phyloP scores from a whole-genome alignment of 2,329 filamentous ascomycete species.

The Graphilbum fragrans region DNA sequence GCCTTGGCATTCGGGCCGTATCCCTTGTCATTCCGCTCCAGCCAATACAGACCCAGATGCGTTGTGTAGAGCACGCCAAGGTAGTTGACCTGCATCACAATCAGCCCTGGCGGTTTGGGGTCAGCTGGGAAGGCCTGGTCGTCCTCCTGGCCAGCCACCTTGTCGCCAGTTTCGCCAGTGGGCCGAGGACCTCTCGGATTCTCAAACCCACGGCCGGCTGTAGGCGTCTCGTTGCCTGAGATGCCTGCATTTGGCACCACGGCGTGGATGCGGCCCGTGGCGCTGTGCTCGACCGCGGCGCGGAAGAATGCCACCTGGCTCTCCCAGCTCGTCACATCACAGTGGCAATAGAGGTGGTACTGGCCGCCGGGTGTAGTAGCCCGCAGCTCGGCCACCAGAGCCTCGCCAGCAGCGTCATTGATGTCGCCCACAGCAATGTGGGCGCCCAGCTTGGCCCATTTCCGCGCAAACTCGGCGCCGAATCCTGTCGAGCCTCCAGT shows the following conservation, averaged over 20 bases:
- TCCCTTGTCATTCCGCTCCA: conserved; percentile 30
- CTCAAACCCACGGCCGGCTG: conserved; percentile 27
- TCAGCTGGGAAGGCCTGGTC: conserved; percentile 13
- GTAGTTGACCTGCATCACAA: conserved; percentile 48
- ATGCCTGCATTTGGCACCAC: conserved; percentile 58
- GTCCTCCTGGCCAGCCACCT: not conserved
- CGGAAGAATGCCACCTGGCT: conserved; percentile 52
- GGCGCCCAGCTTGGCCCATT: conserved; percentile 42
- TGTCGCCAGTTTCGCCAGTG: not conserved
- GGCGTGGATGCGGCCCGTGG: conserved; percentile 42
- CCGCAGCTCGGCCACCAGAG: conserved; percentile 39
- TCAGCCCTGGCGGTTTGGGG: conserved; percentile 32
- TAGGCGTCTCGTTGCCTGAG: conserved; percentile 20
- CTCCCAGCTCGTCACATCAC: conserved; percentile 53
- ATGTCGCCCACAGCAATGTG: conserved; percentile 54
- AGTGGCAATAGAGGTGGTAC: conserved; percentile 43
- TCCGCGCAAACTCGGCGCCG: conserved; percentile 37
- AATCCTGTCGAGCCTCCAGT: conserved; percentile 53
- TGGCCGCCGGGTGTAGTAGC: conserved; percentile 26
- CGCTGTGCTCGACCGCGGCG: conserved; percentile 39
- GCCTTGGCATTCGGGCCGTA: conserved; percentile 4
- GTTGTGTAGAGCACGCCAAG: conserved; percentile 51
- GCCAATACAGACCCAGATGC: conserved; percentile 49
- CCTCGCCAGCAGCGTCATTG: conserved; percentile 38
- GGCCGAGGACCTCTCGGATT: too few species aligned